Evolutionary conservation across 2,329 filamentous ascomycete genomes (phyloP), one percentile per base, ranked within the genome.

Genomic region (Xylaria sp.): DNA sequence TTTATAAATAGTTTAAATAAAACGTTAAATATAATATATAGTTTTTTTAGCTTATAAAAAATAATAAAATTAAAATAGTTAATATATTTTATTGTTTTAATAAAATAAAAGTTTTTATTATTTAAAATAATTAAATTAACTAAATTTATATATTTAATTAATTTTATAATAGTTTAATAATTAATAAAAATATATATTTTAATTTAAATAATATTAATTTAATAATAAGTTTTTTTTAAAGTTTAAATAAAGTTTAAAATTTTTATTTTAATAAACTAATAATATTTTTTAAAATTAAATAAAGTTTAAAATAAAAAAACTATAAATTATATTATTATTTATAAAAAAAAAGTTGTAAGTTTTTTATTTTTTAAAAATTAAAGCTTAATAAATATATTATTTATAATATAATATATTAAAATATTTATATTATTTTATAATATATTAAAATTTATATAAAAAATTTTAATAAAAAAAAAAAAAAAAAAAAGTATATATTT

Each of bases 71-170:
- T n/a, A n/a, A n/a, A n/a, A n/a, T n/a, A n/a, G n/a, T 19, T 63
- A 54, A 67, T 60, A 58, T 59, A 67, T 60, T 67, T 62, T 58
- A 67, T 60, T 21, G n/a, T 39, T 19, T 55, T 30, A 8, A 68
- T 60, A 4, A 64, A 9, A 6, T 50, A 1, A 2, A 61, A 32
- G 24, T 68, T 64, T 36, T 68, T 61, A 64, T 61, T 68, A 51
- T 42, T 64, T 12, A 68, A 45, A 1, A 34, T 51, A 11, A 30
- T 68, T 1, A 58, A 67, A n/a, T 58, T 63, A 30, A 67, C 11
- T 8, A 63, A 12, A 42, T 67, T 57, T 6, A 27, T 39, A 53
- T 67, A 39, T 51, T 48, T 51, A 45, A n/a, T 59, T 45, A 67
- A 21, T 11, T 42, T 58, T 21, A 67, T 59, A 39, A 67, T 67